These are phyloP conservation scores for Crithidia brevicula DNA, from an alignment of 208 protist genomes.

Conservation along the genomic window DNA sequence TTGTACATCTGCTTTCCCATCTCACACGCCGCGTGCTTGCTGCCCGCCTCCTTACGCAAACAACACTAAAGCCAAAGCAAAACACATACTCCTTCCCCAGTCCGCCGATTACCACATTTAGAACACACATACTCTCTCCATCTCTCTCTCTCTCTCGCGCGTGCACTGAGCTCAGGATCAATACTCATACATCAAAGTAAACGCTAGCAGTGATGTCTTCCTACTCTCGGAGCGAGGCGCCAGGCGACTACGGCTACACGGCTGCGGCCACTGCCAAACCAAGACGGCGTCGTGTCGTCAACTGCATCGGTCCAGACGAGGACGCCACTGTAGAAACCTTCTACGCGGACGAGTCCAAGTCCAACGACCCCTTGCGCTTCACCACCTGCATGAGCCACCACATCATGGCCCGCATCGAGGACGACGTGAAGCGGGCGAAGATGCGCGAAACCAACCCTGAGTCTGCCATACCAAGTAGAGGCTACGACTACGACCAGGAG, in stretches of 20 bases:
- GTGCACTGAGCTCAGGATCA: no score
- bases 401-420: constrained; percentile 54
- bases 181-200: no score
- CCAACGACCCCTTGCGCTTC: constrained; percentile 8
- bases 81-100: no score
- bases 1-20: no score
- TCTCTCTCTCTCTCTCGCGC: no score
- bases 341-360: constrained; percentile 1
- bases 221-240: neutral
- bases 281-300: constrained; percentile 13
- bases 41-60: no score
- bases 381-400: constrained; percentile 66
- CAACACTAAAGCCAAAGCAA: no score
- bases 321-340: constrained; percentile 7
- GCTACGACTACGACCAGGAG: constrained; percentile 20
- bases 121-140: no score
- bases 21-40: no score
- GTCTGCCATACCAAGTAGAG: constrained; percentile 40
- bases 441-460: constrained; percentile 39
- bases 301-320: constrained; percentile 14
- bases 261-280: neutral
- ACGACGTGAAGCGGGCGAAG: constrained; percentile 34
- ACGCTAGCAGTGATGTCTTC: constrained; percentile 1
- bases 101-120: no score
- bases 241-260: neutral